Evolutionary conservation across 2,329 filamentous ascomycete species (phyloP).

Genomic region (Acarospora socialis): DNA sequence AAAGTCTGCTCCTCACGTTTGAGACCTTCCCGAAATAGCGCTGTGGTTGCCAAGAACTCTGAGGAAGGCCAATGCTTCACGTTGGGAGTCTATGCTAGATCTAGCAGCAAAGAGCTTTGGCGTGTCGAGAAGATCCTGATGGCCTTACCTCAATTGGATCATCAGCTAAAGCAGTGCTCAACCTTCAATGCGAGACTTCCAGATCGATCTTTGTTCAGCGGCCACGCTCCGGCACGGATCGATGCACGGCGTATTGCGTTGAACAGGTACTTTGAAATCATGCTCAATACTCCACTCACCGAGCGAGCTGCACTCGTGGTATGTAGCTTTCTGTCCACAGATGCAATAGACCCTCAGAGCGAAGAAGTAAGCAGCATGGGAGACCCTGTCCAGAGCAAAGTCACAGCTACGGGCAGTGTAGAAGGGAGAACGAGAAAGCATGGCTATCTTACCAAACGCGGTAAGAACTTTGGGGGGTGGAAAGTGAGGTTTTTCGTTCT

Average conservation of each 20-base stretch:
- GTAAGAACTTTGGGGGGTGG: conserved; percentile 98
- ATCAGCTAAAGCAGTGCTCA: conserved; percentile 60
- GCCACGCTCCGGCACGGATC: conserved; percentile 84
- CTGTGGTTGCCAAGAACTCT: conserved; percentile 61
- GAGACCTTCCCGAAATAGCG: conserved; percentile 76
- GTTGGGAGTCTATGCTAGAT: conserved; percentile 67
- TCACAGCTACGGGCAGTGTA: conserved; percentile 32
- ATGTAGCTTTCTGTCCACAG: conserved; percentile 69
- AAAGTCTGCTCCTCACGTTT: conserved; percentile 89
- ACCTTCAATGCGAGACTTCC: conserved; percentile 63
- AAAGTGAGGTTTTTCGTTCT: conserved; percentile 68
- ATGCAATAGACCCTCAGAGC: conserved; percentile 42
- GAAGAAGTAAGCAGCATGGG: conserved; percentile 37
- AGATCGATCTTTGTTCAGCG: conserved; percentile 73
- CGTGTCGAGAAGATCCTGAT: conserved; percentile 81
- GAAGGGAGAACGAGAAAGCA: conserved; percentile 59
- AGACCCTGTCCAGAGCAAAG: conserved; percentile 20
- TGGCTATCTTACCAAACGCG: conserved; percentile 89
- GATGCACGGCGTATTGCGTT: conserved; percentile 72
- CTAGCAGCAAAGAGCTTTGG: conserved; percentile 70
- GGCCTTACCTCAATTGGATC: conserved; percentile 68
- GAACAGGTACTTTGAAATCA: conserved; percentile 70
- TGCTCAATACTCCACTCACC: conserved; percentile 72
- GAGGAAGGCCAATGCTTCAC: conserved; percentile 94
- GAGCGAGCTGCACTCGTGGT: conserved; percentile 62